Conservation (phyloP, 768 basidiomycete species). For the Pluteus cervinus region DNA sequence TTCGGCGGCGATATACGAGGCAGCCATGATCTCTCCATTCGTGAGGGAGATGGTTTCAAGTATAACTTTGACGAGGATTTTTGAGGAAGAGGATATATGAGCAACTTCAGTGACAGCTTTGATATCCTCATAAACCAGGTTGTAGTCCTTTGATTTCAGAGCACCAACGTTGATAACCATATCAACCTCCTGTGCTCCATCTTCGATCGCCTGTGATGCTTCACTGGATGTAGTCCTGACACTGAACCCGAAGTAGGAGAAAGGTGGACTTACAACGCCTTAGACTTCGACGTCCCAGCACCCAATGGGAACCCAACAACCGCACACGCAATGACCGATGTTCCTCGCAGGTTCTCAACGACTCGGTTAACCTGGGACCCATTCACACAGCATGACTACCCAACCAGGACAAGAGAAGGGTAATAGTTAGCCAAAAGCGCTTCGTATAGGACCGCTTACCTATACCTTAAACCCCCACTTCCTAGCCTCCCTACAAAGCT, state of each 20-base stretch:
- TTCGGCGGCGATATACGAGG: conserved; percentile 39
- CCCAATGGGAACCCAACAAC: conserved; percentile 50
- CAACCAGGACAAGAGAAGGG: not conserved
- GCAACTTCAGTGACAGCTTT: conserved; percentile 28
- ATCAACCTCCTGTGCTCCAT: conserved; percentile 47
- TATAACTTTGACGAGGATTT: conserved; percentile 42
- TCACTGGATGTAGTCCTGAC: conserved; percentile 25
- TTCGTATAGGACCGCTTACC: too few species aligned
- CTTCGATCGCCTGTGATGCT: conserved; percentile 35
- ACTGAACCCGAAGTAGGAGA: not conserved
- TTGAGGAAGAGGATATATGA: conserved; percentile 24
- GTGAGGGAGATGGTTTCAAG: conserved; percentile 44
- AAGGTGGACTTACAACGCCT: conserved; percentile 33
- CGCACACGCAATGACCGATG: conserved; percentile 34
- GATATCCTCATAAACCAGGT: conserved; percentile 33
- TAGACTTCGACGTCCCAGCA: conserved; percentile 34
- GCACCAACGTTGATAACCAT: conserved; percentile 45
- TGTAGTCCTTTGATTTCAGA: conserved; percentile 32
- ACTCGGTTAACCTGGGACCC: conserved; percentile 38
- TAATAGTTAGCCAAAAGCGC: too few species aligned
- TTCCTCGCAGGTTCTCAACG: conserved; percentile 28
- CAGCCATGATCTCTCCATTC: conserved; percentile 39
- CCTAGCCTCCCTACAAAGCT: conserved; percentile 42
- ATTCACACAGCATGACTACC: conserved; percentile 48
- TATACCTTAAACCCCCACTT: conserved; percentile 42